Evolutionary conservation across 2,329 filamentous ascomycete genomes (phyloP), one percentile per base, ranked within the genome.

Genomic region (Rutstroemia sp.): DNA sequence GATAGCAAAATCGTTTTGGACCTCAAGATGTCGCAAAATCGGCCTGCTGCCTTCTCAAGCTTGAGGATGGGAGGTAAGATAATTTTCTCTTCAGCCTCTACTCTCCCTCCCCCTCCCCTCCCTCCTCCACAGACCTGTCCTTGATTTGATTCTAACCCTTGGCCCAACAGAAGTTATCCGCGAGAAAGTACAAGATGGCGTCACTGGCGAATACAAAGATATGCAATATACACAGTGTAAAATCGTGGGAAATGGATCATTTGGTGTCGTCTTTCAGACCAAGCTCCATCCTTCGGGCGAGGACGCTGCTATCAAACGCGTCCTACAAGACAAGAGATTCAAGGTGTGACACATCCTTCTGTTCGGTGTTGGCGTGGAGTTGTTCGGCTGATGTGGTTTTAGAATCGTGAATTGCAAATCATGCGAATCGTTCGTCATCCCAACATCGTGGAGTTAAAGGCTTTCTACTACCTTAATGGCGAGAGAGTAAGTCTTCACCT

Each of bases 201-300:
- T 96, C 65, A 99, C 94, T 14, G 94, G 94, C 68, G 94, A 99
- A 74, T 95, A 91, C 68, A 87, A 90, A 73, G 94, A 99, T 69
- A 85, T 99, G 76, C 90, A 95, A 73, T 99, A 99, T 75, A 97
- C 94, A 56, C 94, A 97, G 73, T 97, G 92, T 80, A 99, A 99
- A 78, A 97, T 99, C 69, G 94, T 99, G 49, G 94, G 94, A 72
- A 99, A 99, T 77, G 94, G 94, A 65, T 97, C 92, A 38, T 99
- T 99, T 67, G 94, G 94, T 63, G 92, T 99, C 51, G 94, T 99
- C 63, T 99, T 99, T 74, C 94, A 99, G 78, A 99, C 94, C 57
- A 97, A 97, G 78, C 82, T 99, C 68, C 92, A 92, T 60, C 94
- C 94, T n/a, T 94, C 89, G 62, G 92, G 92, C 62, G 94, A 99